A percentile compares a stretch with the other conserved stretches of the same genome.
Evolutionary conservation across 495 filamentous ascomycete genomes (phyloP).

Genomic region (Penicillium paxilli): DNA sequence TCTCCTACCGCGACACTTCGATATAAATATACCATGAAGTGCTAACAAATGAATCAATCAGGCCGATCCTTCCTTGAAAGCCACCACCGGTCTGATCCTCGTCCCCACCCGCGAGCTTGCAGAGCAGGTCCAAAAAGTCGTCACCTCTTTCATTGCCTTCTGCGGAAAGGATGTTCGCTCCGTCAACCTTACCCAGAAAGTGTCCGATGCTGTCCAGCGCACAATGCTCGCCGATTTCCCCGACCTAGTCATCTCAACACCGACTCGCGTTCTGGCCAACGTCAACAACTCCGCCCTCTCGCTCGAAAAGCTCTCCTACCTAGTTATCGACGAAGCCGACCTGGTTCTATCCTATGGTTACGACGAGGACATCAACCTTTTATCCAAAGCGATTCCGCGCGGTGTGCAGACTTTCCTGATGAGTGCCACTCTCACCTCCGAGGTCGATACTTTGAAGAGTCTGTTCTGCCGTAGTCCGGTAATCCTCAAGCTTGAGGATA

Average conservation of each 20-base stretch:
- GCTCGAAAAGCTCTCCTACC: constrained; percentile 66
- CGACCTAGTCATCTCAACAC: constrained; percentile 88
- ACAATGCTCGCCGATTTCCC: constrained; percentile 84
- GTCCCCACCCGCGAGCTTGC: constrained; percentile 94
- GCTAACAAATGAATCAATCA: constrained; percentile 9
- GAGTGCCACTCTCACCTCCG: constrained; percentile 86
- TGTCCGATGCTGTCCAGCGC: constrained; percentile 81
- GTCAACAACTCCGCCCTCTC: constrained; percentile 68
- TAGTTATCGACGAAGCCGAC: constrained; percentile 96
- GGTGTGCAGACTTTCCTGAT: constrained; percentile 89
- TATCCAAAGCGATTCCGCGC: constrained; percentile 74
- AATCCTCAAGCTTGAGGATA: constrained; percentile 73
- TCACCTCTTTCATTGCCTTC: constrained; percentile 71
- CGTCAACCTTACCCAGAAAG: constrained; percentile 83
- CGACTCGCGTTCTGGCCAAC: constrained; percentile 70
- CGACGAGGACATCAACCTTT: constrained; percentile 78
- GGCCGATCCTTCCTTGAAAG: constrained; percentile 43
- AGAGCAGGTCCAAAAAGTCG: constrained; percentile 76
- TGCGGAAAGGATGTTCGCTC: constrained; percentile 80
- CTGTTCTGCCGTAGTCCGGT: constrained; percentile 84
- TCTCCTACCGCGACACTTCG: background rate
- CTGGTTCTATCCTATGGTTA: constrained; percentile 94
- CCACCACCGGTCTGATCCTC: constrained; percentile 73
- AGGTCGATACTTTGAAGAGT: constrained; percentile 81
- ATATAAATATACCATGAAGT: too few species aligned